phyloP scores from a whole-genome alignment of 139 green algal genomes.

The Picochlorum sp. region DNA sequence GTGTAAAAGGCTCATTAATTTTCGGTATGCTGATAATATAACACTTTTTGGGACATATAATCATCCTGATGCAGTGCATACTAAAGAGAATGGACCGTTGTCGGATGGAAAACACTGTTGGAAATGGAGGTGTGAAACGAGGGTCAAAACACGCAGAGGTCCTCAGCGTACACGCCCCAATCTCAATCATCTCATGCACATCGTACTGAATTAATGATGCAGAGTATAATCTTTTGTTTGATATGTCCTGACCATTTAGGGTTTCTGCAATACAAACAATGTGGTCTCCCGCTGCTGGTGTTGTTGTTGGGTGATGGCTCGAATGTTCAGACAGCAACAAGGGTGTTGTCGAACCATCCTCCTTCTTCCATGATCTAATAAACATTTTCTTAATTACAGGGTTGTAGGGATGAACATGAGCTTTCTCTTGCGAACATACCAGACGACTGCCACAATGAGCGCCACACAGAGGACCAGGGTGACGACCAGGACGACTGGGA shows the following conservation, averaged over 20 bases:
- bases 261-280: too few relatives aligned
- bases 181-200: too few relatives aligned
- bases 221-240: too few relatives aligned
- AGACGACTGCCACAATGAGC: not conserved
- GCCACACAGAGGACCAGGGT: not conserved
- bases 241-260: too few relatives aligned
- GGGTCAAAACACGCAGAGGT: not conserved
- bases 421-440: conserved; percentile 8
- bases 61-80: conserved; percentile 1
- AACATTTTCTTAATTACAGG: not conserved
- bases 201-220: too few relatives aligned
- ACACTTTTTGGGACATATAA: not conserved
- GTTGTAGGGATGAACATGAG: conserved; percentile 15
- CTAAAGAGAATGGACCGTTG: not conserved
- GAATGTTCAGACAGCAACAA: too few relatives aligned
- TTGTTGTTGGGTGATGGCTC: too few relatives aligned
- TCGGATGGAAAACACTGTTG: not conserved
- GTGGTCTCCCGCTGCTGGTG: too few relatives aligned
- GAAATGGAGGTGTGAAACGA: not conserved
- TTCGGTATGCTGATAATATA: not conserved
- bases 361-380: too few relatives aligned
- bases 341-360: too few relatives aligned
- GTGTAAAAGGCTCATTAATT: not conserved
- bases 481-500: conserved; percentile 2
- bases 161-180: not conserved